A percentile compares a stretch with the other conserved stretches of the same genome.
Evolutionary conservation across 345 rosid species (phyloP).

Genomic region (Eucalyptus decipiens): DNA sequence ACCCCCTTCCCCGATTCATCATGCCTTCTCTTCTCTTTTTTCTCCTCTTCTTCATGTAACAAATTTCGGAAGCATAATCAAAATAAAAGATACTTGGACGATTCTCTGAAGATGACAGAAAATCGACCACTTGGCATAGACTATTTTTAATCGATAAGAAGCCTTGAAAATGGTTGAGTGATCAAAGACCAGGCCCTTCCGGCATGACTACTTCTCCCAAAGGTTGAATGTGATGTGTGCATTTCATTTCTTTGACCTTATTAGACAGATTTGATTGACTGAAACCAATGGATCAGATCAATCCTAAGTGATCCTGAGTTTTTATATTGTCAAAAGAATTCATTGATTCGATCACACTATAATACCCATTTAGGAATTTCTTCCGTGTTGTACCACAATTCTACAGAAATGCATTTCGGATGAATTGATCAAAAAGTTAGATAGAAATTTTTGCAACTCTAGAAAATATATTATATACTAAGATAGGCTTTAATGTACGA

Average conservation of each 20-base stretch:
- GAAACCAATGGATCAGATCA: too few species aligned
- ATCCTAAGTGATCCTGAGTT: too few species aligned
- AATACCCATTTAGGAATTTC: neutral
- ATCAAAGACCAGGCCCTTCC: neutral
- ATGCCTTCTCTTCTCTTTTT: neutral
- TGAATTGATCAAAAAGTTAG: neutral
- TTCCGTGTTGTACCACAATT: neutral
- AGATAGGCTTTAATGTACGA: neutral
- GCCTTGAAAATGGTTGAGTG: neutral
- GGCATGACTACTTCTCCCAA: too few species aligned
- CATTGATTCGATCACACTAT: rapidly evolving
- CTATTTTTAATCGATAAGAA: neutral
- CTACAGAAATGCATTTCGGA: neutral
- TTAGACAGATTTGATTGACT: too few species aligned
- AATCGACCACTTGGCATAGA: neutral
- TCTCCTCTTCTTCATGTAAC: neutral
- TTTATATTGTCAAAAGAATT: too few species aligned
- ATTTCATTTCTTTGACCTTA: too few species aligned
- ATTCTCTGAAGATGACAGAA: neutral
- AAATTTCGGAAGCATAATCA: neutral
- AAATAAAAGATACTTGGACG: neutral
- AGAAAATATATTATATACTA: neutral
- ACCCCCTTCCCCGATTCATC: neutral
- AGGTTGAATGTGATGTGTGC: too few species aligned
- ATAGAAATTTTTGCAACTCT: neutral